These are phyloP conservation scores for Luffa acutangula DNA, from an alignment of 306 rosid genomes.

Conservation along the genomic window DNA sequence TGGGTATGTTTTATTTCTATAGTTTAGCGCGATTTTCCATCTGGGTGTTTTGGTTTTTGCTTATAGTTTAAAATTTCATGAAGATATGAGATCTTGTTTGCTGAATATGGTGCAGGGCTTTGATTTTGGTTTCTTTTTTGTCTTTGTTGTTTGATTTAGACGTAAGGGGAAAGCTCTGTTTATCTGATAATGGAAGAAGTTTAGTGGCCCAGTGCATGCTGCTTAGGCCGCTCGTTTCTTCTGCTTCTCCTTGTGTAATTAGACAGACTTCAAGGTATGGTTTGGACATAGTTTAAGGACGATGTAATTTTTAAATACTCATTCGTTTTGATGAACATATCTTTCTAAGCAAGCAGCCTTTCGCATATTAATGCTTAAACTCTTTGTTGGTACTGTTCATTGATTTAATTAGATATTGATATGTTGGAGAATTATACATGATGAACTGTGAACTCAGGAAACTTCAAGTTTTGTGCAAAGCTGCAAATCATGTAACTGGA, in stretches of 20 bases:
- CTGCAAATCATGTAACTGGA: slow-evolving; percentile 52
- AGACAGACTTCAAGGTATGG: slow-evolving; percentile 32
- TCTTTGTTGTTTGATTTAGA: slow-evolving; percentile 19
- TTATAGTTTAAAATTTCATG: neutral
- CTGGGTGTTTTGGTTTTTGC: neutral
- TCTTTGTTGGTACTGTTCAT: neutral
- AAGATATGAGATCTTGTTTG: neutral
- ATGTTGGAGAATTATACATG: neutral
- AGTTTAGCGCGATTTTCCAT: neutral
- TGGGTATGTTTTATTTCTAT: slow-evolving; percentile 32
- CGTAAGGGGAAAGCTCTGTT: slow-evolving; percentile 20
- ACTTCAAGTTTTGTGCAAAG: slow-evolving; percentile 44
- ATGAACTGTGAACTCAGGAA: slow-evolving; percentile 28
- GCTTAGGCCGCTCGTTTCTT: slow-evolving; percentile 27
- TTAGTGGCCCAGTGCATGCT: slow-evolving; percentile 28
- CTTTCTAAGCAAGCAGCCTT: too few relatives aligned
- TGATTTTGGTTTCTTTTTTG: neutral
- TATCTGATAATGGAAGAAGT: slow-evolving; percentile 28
- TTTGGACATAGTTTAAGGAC: neutral
- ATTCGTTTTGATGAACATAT: neutral
- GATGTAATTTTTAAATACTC: neutral
- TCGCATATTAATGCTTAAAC: neutral
- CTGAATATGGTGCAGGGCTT: neutral
- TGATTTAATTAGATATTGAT: neutral
- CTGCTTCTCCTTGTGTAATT: slow-evolving; percentile 11